These are phyloP conservation scores for Lasiodiplodia sp. DNA, from an alignment of 2,329 filamentous ascomycete species.

Conservation along the genomic window DNA sequence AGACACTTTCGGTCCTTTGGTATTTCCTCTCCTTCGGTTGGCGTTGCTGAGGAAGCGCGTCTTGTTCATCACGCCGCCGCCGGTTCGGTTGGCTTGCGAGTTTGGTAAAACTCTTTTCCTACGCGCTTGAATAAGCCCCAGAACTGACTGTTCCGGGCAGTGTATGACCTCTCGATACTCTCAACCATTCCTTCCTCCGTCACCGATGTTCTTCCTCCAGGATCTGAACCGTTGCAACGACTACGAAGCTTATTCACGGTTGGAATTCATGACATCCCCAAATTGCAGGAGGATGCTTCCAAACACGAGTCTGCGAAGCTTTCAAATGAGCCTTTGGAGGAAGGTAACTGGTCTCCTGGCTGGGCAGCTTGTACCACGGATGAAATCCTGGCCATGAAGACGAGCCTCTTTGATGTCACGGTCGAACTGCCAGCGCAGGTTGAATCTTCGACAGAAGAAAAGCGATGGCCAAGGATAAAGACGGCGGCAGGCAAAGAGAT, in stretches of 20 bases:
- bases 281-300: slow-evolving; percentile 67
- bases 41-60: slow-evolving; percentile 88
- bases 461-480: slow-evolving; percentile 80
- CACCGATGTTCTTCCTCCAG: slow-evolving; percentile 70
- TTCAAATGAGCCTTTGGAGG: slow-evolving; percentile 44
- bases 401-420: slow-evolving; percentile 85
- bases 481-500: slow-evolving; percentile 67
- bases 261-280: slow-evolving; percentile 89
- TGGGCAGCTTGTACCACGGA: slow-evolving; percentile 98
- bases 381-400: slow-evolving; percentile 87
- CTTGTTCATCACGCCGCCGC: slow-evolving; percentile 83
- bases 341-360: slow-evolving; percentile 59
- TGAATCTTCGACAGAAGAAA: slow-evolving; percentile 24
- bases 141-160: slow-evolving; percentile 53
- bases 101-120: slow-evolving; percentile 69
- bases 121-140: no score
- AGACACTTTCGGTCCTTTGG: slow-evolving; percentile 84
- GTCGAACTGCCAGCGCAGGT: slow-evolving; percentile 68
- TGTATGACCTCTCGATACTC: slow-evolving; percentile 92
- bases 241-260: slow-evolving; percentile 89
- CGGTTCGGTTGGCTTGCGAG: slow-evolving; percentile 85
- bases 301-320: slow-evolving; percentile 48
- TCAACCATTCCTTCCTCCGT: slow-evolving; percentile 84
- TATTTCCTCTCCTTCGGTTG: slow-evolving; percentile 90
- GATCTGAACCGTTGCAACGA: slow-evolving; percentile 66